Base-by-base conservation (phyloP, 176 grass and related monocot species). In the Dactylis glomerata region DNA sequence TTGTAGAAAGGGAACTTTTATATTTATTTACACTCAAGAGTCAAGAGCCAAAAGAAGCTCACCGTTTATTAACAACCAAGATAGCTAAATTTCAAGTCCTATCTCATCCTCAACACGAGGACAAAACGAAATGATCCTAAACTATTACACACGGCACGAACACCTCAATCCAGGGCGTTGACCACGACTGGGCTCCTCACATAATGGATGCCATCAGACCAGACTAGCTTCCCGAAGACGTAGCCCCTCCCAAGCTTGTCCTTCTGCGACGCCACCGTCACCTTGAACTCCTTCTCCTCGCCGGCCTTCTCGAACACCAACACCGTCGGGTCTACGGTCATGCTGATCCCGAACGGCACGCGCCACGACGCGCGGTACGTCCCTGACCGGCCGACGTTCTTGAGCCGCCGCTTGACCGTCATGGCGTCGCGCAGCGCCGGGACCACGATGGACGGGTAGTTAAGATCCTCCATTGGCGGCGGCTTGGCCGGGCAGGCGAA, bases 391-490 rank as follows among this genome's bases (percentile, higher is more conserved):
- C 90, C 95, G 23, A 97, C 88, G 73, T 94, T 94, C 88, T 80
- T 97, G 56, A 97, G 17, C 33, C 81, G 82, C 14, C 95, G 79
- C 52, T 79, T 55, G 26, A 97, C 23, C 19, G 89, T 89, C 65
- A 83, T 41, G 16, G 70, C 42, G 28, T 24, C 55, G 27, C 76
- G 80, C 17, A 97, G 68, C 37, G 56, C 22, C 5, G 90, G 70
- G 6, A 86, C 78, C 0, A 84, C 14, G 63, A 97, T 97, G 57
- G 95, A 91, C 16, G 95, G 95, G 83, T 97, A 97, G 88, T 97
- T 97, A 66, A 97, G 70, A 80, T 94, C 81, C 88, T 97, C 92
- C 32, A 82, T 75, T 4, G 38, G 49, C 32, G 26, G 79, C 10
- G 26, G 6, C 20, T 71, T 82, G 13, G 10, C 50, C 14, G 95